A percentile compares a stretch with the other conserved stretches of the same genome.
Conservation (phyloP, 2,329 filamentous ascomycete species). For the Neoarthrinium moseri region DNA sequence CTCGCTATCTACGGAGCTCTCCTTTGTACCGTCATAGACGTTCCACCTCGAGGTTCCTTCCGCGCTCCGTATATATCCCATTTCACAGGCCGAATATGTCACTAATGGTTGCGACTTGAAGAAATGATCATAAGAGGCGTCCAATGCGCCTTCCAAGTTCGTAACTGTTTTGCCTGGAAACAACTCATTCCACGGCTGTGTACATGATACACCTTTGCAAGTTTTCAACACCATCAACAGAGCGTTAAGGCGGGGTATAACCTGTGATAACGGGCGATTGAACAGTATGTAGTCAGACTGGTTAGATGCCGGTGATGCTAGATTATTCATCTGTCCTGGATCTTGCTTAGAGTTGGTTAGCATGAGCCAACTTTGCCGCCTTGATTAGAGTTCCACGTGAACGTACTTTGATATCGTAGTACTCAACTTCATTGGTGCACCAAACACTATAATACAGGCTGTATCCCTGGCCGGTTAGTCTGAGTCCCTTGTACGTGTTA, state of each 20-base stretch:
- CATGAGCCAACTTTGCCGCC: background rate
- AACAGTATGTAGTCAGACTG: conserved; percentile 28
- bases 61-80: too few species aligned
- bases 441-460: conserved; percentile 66
- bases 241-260: conserved; percentile 48
- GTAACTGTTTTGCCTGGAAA: conserved; percentile 52
- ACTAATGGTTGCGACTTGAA: too few species aligned
- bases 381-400: background rate
- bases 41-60: too few species aligned
- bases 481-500: conserved; percentile 62
- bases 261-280: conserved; percentile 33
- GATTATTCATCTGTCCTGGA: conserved; percentile 51
- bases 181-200: conserved; percentile 54
- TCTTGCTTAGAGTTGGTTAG: conserved; percentile 37
- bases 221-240: conserved; percentile 61
- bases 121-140: conserved; percentile 49
- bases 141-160: conserved; percentile 52
- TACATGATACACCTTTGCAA: conserved; percentile 53
- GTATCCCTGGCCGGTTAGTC: conserved; percentile 52
- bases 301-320: conserved; percentile 26
- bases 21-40: too few species aligned
- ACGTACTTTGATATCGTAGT: conserved; percentile 59
- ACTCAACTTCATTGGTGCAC: conserved; percentile 66
- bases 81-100: too few species aligned
- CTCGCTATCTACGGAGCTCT: too few species aligned